Evolutionary conservation across 208 protist genomes (phyloP), one percentile per base, ranked within the genome.

Genomic region (Herpetomonas muscarum): DNA sequence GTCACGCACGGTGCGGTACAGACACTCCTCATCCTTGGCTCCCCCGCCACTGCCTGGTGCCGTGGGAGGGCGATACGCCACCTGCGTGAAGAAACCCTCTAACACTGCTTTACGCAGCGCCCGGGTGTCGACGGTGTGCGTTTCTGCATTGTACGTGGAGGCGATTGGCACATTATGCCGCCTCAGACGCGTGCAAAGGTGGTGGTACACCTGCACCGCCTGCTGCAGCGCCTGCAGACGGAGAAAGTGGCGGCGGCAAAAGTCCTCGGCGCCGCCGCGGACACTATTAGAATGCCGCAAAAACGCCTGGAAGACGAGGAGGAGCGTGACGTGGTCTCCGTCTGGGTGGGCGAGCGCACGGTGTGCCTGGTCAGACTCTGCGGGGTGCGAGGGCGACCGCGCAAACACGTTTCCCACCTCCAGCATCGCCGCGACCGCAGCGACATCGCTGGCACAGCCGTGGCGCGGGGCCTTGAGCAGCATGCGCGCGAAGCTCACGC

Each of bases 401-500:
- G 64, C 46, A 60, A 89, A 89, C 10, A 82, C 68, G 47, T 81
- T 76, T n/a, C 89, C 81, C 17, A 61, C 74, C 60, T 95, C 81
- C 36, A 89, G 64, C 89, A 96, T 96, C n/a, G 93, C 76, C 39
- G 76, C 92, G 64, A 96, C 70, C 36, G 87, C 81, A 5, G 71
- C 81, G 17, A 82, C 85, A 39, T 97, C 85, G n/a, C 80, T 83
- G 7, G 71, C 71, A 57, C 88, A 96, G 41, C 70, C 71, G 70
- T 93, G 70, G 48, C 74, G 58, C 13, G 70, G 58, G 4, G 87
- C 80, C 39, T 70, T 72, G 17, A 97, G 61, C 39, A 98, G 70
- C 87, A 97, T 94, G 52, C 98, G 97, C 5, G 94, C 69, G 0
- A 99, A 56, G 69, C 97, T 90, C 29, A 97, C 97, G 62, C 88